Evolutionary conservation across 768 basidiomycete species (phyloP), one percentile per base, ranked within the genome.

Genomic region (Suillus subalutaceus): DNA sequence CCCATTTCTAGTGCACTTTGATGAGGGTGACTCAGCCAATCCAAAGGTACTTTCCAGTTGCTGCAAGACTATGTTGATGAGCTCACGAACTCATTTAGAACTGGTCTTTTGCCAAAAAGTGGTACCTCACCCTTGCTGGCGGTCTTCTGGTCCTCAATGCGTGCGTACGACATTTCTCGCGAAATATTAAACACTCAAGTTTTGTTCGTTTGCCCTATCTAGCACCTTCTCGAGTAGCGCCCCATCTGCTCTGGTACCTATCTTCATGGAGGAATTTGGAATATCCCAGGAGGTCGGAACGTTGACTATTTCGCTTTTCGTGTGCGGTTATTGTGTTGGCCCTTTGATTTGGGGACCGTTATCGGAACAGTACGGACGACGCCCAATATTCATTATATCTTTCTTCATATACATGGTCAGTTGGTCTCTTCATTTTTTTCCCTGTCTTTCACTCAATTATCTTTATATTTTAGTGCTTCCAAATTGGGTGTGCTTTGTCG

Each of bases 321-420:
- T 90, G 16, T 81, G 81, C n/a, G 89, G 89, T n/a, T 90, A 88
- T 70, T 86, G 84, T 67, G 80, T 89, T 26, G 89, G 89, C 0
- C 88, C 88, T 3, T 73, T 88, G 8, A 56, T 87, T 5, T 90
- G 86, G 87, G 87, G 81, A 0, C 87, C 86, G 3, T 73, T 88
- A 40, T 87, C 79, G 2, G 83, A 84, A 63, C 77, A 79, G 67
- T 86, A 82, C 65, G 91, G 89, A 16, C 83, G 90, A n/a, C 76
- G 86, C 44, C 83, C 87, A 0, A 75, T 89, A 26, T 89, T 86
- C 69, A 76, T 90, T 43, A 70, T 82, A 30, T 79, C 88, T 10
- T 89, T 89, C 75, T 70, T 86, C 15, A 73, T 84, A 15, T 90
- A 89, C 75, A 77, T 81, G 23, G 82, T 90, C 68, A 43, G 82